These are phyloP conservation scores for Cephalotrichum gorgonifer DNA, from an alignment of 2,329 filamentous ascomycete species.

Conservation along the genomic window DNA sequence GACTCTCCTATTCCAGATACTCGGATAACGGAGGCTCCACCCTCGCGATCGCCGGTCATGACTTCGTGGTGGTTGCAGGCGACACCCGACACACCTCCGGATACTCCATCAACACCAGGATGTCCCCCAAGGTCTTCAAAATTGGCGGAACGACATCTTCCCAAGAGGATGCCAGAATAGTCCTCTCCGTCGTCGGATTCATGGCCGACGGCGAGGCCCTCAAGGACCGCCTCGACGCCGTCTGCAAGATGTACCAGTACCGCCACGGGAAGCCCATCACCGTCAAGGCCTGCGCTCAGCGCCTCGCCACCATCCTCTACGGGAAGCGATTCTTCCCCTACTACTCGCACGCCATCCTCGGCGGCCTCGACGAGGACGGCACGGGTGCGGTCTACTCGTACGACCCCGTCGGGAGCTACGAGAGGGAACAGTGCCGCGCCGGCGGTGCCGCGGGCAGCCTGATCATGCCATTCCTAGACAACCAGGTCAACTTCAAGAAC, in stretches of 20 bases:
- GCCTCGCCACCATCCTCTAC: conserved; percentile 91
- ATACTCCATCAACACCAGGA: conserved; percentile 98
- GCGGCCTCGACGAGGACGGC: conserved; percentile 88
- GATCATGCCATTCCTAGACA: conserved; percentile 99
- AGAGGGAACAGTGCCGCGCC: conserved; percentile 90
- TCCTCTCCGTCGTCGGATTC: conserved; percentile 91
- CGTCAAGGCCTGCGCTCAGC: conserved; percentile 88
- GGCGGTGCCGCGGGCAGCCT: conserved; percentile 85
- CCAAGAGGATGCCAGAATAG: conserved; percentile 74
- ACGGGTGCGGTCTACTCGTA: conserved; percentile 93
- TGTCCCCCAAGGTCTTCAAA: conserved; percentile 91
- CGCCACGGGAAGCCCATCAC: conserved; percentile 95
- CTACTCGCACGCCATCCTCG: conserved; percentile 92
- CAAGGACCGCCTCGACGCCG: conserved; percentile 84
- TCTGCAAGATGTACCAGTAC: conserved; percentile 99
- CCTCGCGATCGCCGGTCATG: conserved; percentile 82
- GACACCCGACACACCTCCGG: conserved; percentile 93
- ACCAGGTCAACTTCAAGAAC: conserved; percentile 99
- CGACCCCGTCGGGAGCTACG: conserved; percentile 95
- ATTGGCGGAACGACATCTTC: conserved; percentile 85
- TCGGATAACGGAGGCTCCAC: conserved; percentile 97
- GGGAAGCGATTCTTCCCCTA: conserved; percentile 98
- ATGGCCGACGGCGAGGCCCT: conserved; percentile 89
- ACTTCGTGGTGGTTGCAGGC: conserved; percentile 94
- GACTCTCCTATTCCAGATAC: conserved; percentile 62